phyloP scores from a whole-genome alignment of 192 early-diverging fungal genomes.

The Entrophospora sp. region DNA sequence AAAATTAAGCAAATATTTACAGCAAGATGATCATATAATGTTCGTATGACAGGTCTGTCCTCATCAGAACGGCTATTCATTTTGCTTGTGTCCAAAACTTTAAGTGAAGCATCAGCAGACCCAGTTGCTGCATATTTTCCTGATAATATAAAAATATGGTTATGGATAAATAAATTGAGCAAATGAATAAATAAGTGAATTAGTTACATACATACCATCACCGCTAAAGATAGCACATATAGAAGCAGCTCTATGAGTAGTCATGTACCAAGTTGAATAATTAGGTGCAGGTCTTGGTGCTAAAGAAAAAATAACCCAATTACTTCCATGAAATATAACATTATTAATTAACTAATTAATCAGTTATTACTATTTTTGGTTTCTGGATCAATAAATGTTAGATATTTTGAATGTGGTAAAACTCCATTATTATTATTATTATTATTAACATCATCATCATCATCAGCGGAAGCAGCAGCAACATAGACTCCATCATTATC shows the following conservation, averaged over 20 bases:
- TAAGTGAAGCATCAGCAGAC: conserved; percentile 76
- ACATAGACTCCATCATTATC: no score
- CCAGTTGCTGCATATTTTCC: conserved; percentile 83
- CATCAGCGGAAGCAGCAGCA: no score
- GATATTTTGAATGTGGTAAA: background rate
- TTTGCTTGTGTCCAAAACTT: conserved; percentile 77
- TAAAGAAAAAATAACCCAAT: background rate
- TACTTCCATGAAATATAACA: background rate
- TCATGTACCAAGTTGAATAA: conserved; percentile 59
- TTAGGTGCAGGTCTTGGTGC: conserved; percentile 37
- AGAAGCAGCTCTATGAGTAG: conserved; percentile 67
- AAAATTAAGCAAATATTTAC: no score
- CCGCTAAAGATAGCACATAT: no score
- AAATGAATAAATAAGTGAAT: no score
- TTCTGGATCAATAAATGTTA: conserved; percentile 22
- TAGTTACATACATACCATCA: conserved; percentile 40
- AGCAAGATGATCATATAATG: no score
- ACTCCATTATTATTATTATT: conserved; percentile 20
- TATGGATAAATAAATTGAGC: background rate
- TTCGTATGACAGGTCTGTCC: no score
- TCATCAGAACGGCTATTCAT: conserved; percentile 61
- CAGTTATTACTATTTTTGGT: conserved; percentile 28
- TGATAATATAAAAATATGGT: background rate
- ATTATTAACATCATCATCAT: no score
- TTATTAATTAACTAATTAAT: background rate